Base-by-base conservation (phyloP, 257 asterid species). In the Jacaranda copaia region DNA sequence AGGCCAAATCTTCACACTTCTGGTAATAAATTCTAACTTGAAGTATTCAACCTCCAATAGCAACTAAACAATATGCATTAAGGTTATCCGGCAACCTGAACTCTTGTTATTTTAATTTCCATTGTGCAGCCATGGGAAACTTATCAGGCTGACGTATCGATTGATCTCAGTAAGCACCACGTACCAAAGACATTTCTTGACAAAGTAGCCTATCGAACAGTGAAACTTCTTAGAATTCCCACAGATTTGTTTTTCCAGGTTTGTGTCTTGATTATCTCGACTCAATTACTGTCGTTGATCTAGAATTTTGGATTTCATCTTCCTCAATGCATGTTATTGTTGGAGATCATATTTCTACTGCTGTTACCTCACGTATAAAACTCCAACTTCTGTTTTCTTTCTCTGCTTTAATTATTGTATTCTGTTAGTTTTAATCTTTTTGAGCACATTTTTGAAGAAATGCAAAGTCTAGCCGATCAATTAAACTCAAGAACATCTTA, bases 91-190 rank as follows among this genome's bases (percentile, higher is more conserved):
- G 75, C 36, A 36, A 45, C 58, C 60, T 51, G 46, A 68, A 36
- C 43, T 66, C 39, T 53, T 60, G 49, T 6, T 8, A 1, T 12
- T 51, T 73, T 76, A 20, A 11, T 39, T 75, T 82, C 57, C 19
- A 20, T 48, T 76, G 69, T 82, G 90, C 78, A 94, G 98, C 98
- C 98, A 36, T 94, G 98, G 98, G 97, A 94, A 64, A 80, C 96
- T 20, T 92, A 94, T 79, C 82, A 62, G 39, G 77, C 98, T 49
- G 89, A 92, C 80, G 8, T 83, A 80, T 79, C 96, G 18, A 90
- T 94, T 16, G 98, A 94, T 88, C 88, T 94, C 56, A 61, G 70
- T 64, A 94, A 94, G 93, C 98, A 90, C 82, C 98, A 94, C 74
- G 89, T 62, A 35, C 97, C 98, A 1, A 88, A 71, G 83, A 85